These are phyloP conservation scores for Ormosia emarginata DNA, from an alignment of 306 rosid genomes.

Conservation along the genomic window DNA sequence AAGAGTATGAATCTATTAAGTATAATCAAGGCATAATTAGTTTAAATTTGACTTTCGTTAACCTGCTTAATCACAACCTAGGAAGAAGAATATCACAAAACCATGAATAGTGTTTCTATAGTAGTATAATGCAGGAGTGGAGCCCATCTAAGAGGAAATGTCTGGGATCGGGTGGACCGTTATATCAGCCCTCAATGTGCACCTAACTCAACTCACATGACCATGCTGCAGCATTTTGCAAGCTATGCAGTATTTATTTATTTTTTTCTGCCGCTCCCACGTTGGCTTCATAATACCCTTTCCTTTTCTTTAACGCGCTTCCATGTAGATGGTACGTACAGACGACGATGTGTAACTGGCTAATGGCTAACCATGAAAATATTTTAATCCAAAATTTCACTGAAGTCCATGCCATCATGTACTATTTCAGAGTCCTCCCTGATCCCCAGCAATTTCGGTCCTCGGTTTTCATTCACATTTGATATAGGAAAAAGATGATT, in stretches of 20 bases:
- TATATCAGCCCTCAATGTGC: slow-evolving; percentile 44
- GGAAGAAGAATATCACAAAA: neutral
- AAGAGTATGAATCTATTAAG: neutral
- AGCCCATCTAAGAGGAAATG: slow-evolving; percentile 63
- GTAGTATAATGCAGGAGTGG: slow-evolving; percentile 29
- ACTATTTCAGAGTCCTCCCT: slow-evolving; percentile 10
- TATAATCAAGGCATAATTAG: neutral
- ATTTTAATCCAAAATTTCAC: slow-evolving; percentile 28
- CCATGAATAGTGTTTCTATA: neutral
- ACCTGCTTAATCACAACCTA: neutral
- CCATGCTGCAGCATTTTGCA: slow-evolving; percentile 42
- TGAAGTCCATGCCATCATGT: slow-evolving; percentile 52
- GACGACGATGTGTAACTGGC: slow-evolving; percentile 37
- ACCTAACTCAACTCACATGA: slow-evolving; percentile 59
- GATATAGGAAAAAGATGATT: too few relatives aligned
- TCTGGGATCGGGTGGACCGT: slow-evolving; percentile 74
- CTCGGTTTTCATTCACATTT: slow-evolving; percentile 9
- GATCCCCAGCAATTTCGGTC: slow-evolving; percentile 32
- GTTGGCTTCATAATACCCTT: slow-evolving; percentile 33
- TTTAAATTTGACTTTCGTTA: slow-evolving; percentile 16
- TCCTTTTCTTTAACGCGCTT: slow-evolving; percentile 39
- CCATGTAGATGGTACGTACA: slow-evolving; percentile 45
- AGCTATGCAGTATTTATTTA: slow-evolving; percentile 24
- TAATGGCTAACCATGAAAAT: neutral
- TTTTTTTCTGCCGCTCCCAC: slow-evolving; percentile 4